Conservation (phyloP, 495 filamentous ascomycete genomes). For the Annulohypoxylon stygium region DNA sequence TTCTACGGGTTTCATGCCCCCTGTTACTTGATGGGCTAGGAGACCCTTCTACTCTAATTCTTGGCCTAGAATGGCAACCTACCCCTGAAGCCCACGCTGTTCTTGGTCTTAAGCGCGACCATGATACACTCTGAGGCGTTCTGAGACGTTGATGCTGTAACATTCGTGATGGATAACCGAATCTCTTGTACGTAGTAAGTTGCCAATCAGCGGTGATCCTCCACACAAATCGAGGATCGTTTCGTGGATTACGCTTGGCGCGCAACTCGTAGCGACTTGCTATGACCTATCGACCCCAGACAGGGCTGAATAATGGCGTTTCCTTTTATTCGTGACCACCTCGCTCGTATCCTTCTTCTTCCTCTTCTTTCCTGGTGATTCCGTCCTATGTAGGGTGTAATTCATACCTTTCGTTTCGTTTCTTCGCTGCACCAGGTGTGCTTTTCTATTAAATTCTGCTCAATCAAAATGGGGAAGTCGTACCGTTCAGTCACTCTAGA, state of each 20-base stretch:
- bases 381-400: conserved; percentile 21
- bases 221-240: conserved; percentile 33
- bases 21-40: conserved; percentile 5
- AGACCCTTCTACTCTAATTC: conserved; percentile 10
- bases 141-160: conserved; percentile 42
- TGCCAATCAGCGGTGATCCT: conserved; percentile 40
- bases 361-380: conserved; percentile 23
- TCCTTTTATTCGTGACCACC: conserved; percentile 14
- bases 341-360: conserved; percentile 16
- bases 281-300: conserved; percentile 20
- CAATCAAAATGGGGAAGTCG: conserved; percentile 46
- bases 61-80: conserved; percentile 29
- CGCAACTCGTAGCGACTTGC: conserved; percentile 33
- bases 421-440: conserved; percentile 58
- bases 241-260: conserved; percentile 23
- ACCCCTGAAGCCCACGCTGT: conserved; percentile 7
- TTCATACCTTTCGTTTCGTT: conserved; percentile 45
- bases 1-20: conserved; percentile 35
- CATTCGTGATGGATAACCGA: conserved; percentile 24
- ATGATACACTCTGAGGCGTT: conserved; percentile 35
- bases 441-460: conserved; percentile 44
- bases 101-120: conserved; percentile 22
- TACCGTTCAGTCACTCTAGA: conserved; percentile 55
- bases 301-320: conserved; percentile 21
- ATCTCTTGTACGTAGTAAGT: conserved; percentile 24